These are phyloP conservation scores for Candida nemodendra DNA, from an alignment of 805 yeast species.

Conservation along the genomic window DNA sequence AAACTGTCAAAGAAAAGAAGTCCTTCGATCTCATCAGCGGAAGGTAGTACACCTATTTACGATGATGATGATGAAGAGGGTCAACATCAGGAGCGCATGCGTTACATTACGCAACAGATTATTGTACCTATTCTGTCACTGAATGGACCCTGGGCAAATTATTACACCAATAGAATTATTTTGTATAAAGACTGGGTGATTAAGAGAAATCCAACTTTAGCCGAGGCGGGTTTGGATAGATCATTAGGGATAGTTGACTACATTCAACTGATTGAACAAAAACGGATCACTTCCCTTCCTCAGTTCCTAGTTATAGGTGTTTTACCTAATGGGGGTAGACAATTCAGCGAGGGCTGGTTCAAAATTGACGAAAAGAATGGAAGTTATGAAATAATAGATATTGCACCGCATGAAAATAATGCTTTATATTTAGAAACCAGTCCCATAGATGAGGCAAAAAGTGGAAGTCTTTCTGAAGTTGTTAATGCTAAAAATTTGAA, in stretches of 20 bases:
- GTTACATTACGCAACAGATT: conserved; percentile 28
- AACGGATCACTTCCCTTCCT: conserved; percentile 21
- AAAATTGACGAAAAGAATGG: conserved; percentile 10
- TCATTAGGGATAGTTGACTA: conserved; percentile 20
- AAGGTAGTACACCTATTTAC: conserved; percentile 3
- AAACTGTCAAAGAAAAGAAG: conserved; percentile 1
- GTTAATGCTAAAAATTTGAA: too few relatives aligned
- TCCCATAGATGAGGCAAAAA: background rate
- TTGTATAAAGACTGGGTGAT: conserved; percentile 32
- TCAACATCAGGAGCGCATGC: conserved; percentile 1
- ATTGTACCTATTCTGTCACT: conserved; percentile 32
- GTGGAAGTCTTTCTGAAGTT: too few relatives aligned
- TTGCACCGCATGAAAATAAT: too few relatives aligned
- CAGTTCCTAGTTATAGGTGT: conserved; percentile 23
- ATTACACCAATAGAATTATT: conserved; percentile 29
- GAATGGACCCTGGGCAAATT: conserved; percentile 27
- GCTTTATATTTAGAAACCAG: too few relatives aligned
- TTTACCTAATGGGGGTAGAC: conserved; percentile 12
- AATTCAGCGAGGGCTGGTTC: conserved; percentile 19
- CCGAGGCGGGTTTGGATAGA: conserved; percentile 14
- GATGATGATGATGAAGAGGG: conserved; percentile 10
- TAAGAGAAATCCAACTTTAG: conserved; percentile 3
- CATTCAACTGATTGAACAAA: conserved; percentile 18
- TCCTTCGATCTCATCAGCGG: conserved; percentile 1
- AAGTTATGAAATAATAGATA: conserved; percentile 14